phyloP scores from a whole-genome alignment of 495 filamentous ascomycete species.

The Hypoxylon lienhwacheense region DNA sequence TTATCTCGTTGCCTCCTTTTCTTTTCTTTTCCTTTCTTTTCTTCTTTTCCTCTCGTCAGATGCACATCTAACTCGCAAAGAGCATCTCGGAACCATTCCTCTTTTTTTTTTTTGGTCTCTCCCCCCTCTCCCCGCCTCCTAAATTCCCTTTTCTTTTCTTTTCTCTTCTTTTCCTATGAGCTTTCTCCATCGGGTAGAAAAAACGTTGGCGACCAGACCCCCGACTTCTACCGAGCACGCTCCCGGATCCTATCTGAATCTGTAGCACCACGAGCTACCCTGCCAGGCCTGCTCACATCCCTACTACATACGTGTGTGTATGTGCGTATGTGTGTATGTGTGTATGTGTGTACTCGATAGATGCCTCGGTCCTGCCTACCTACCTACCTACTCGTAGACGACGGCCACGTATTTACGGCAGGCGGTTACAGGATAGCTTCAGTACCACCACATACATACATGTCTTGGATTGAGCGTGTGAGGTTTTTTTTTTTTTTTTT shows the following conservation, averaged over 20 bases:
- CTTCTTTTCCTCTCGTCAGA: too few relatives aligned
- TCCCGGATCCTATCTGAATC: slow-evolving; percentile 5
- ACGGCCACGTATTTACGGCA: too few relatives aligned
- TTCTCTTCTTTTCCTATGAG: background rate
- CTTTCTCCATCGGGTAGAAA: background rate
- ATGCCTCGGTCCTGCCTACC: background rate
- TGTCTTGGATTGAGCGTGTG: too few relatives aligned
- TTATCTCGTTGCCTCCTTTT: too few relatives aligned
- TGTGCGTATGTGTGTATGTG: background rate
- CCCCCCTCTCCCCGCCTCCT: background rate
- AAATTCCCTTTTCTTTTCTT: background rate
- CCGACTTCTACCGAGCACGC: slow-evolving; percentile 23
- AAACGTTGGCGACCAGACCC: slow-evolving; percentile 1
- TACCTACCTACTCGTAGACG: background rate
- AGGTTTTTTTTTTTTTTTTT: too few relatives aligned
- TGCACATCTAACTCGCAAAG: too few relatives aligned
- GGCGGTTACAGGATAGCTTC: too few relatives aligned
- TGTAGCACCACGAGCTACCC: slow-evolving; percentile 3
- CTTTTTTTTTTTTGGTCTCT: too few relatives aligned
- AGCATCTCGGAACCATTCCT: too few relatives aligned
- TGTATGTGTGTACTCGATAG: background rate
- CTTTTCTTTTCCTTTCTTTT: too few relatives aligned
- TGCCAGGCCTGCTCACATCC: background rate
- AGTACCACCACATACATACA: too few relatives aligned
- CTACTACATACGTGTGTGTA: too few relatives aligned